Conservation (phyloP, 306 rosid species). For the Cucurbita ficifolia region DNA sequence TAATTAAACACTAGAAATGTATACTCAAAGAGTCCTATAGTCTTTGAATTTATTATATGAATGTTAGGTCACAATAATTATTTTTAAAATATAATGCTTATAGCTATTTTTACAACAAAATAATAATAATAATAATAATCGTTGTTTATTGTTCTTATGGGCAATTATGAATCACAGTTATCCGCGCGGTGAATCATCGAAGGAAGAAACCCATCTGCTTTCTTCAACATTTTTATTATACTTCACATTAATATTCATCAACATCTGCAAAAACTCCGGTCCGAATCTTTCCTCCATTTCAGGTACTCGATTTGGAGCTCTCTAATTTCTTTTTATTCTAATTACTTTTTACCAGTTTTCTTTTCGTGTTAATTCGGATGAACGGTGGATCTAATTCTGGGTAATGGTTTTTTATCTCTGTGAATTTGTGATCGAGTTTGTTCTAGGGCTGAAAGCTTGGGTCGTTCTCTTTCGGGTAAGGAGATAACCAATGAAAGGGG, state of each 20-base stretch:
- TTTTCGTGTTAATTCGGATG: background rate
- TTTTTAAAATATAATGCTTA: no score
- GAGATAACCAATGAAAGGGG: conserved; percentile 55
- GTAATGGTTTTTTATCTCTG: conserved; percentile 1
- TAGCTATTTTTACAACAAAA: no score
- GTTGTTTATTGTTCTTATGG: no score
- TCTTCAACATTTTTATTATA: background rate
- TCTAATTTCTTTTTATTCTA: background rate
- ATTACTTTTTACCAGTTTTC: background rate
- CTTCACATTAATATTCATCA: background rate
- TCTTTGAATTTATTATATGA: no score
- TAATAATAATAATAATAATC: no score
- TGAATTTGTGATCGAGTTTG: background rate
- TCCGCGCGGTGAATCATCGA: no score
- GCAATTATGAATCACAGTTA: no score
- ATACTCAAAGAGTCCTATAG: no score
- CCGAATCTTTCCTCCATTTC: conserved; percentile 3
- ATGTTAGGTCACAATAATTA: no score
- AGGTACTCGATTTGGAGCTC: background rate
- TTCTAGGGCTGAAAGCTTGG: conserved; percentile 20
- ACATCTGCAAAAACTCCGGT: background rate
- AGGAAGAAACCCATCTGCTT: no score
- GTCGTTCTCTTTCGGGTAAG: background rate
- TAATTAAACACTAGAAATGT: no score
- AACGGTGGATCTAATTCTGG: background rate